These are phyloP conservation scores for Onygenales sp. DNA, from an alignment of 2,329 filamentous ascomycete species.

Conservation along the genomic window DNA sequence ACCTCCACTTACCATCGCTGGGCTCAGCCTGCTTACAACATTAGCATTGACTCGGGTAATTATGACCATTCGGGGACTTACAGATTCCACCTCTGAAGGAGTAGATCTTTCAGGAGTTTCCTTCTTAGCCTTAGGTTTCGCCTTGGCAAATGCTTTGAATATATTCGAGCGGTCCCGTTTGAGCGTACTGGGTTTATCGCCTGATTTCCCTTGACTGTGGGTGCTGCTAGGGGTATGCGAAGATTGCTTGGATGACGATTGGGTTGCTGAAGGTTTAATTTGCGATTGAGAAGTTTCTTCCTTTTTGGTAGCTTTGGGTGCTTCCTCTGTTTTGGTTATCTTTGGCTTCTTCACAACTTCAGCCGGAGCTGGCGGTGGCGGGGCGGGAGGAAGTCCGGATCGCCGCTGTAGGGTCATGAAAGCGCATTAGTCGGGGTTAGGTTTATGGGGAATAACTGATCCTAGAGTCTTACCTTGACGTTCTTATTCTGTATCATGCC, in stretches of 20 bases:
- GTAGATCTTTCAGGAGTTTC: slow-evolving; percentile 32
- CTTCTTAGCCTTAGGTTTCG: slow-evolving; percentile 49
- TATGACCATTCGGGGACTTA: slow-evolving; percentile 16
- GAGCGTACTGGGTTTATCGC: slow-evolving; percentile 30
- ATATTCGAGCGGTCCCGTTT: slow-evolving; percentile 57
- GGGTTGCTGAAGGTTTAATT: background rate
- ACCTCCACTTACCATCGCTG: slow-evolving; percentile 39
- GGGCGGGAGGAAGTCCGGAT: slow-evolving; percentile 34
- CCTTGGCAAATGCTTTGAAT: slow-evolving; percentile 69
- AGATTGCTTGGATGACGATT: background rate
- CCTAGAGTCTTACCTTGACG: slow-evolving; percentile 40
- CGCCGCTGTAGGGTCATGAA: slow-evolving; percentile 31
- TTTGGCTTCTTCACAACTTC: slow-evolving; percentile 21
- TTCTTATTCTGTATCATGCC: slow-evolving; percentile 67
- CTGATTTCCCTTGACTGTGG: slow-evolving; percentile 24
- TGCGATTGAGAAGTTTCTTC: slow-evolving; percentile 2
- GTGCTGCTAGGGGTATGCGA: background rate
- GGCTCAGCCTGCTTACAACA: slow-evolving; percentile 19
- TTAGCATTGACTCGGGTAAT: slow-evolving; percentile 8
- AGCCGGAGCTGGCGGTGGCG: slow-evolving; percentile 20
- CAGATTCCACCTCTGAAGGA: slow-evolving; percentile 22
- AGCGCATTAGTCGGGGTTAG: background rate
- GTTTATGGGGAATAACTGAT: background rate
- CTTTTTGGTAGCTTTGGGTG: slow-evolving; percentile 24
- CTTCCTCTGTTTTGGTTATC: slow-evolving; percentile 21